Conservation (phyloP, 768 basidiomycete species). For the Boletus rubroflammeus region DNA sequence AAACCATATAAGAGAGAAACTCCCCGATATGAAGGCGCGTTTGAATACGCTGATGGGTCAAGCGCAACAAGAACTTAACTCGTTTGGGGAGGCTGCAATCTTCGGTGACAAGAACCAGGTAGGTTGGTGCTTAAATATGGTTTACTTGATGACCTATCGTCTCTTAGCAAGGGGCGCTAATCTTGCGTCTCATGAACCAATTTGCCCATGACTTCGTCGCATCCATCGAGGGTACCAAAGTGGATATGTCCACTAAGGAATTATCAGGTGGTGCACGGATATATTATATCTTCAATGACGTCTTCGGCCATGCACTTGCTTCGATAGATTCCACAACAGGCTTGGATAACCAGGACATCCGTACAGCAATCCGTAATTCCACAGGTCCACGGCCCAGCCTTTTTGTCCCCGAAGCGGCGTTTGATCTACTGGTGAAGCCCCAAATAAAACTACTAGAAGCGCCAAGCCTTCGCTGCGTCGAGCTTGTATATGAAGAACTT, state of each 20-base stretch:
- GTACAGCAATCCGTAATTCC: conserved; percentile 97
- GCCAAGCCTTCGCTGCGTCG: conserved; percentile 93
- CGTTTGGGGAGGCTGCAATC: conserved; percentile 90
- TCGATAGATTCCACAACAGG: conserved; percentile 89
- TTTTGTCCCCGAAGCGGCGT: conserved; percentile 96
- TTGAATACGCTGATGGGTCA: conserved; percentile 98
- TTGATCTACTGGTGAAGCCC: conserved; percentile 94
- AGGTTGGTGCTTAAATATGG: conserved; percentile 1
- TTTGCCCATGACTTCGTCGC: conserved; percentile 96
- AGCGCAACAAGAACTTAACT: conserved; percentile 95
- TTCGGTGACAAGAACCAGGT: conserved; percentile 90
- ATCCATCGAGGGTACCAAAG: conserved; percentile 94
- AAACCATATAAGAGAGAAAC: conserved; percentile 97
- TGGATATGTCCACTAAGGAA: conserved; percentile 97
- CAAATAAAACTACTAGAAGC: conserved; percentile 96
- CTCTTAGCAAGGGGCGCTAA: conserved; percentile 73
- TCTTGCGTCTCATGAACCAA: conserved; percentile 96
- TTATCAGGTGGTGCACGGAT: conserved; percentile 96
- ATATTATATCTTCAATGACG: conserved; percentile 99
- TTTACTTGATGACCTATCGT: conserved; percentile 11
- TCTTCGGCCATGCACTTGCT: conserved; percentile 89
- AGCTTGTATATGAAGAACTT: conserved; percentile 96
- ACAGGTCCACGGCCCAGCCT: conserved; percentile 95
- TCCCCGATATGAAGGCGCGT: conserved; percentile 99
- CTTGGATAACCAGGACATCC: conserved; percentile 90